Conservation (phyloP, 2,329 filamentous ascomycete genomes). For the Penicillium decumbens region DNA sequence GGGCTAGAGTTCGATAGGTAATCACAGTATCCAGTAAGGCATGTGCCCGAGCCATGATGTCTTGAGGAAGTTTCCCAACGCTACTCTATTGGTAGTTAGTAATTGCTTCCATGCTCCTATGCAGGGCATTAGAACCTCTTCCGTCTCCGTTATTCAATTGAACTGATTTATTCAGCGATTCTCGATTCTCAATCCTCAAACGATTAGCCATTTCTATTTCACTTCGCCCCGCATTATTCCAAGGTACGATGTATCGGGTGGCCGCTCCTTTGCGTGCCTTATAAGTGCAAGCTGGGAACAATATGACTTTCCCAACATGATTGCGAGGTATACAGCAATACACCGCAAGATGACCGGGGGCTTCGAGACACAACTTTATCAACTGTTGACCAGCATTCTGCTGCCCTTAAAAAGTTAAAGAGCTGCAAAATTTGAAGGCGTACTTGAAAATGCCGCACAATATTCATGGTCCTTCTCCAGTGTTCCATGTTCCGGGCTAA, state of each 20-base stretch:
- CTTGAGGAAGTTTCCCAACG: neutral
- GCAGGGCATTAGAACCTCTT: too few relatives aligned
- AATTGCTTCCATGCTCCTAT: neutral
- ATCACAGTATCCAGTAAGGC: neutral
- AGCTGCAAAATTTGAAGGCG: neutral
- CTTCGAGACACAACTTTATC: neutral
- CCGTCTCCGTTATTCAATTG: too few relatives aligned
- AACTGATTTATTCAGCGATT: too few relatives aligned
- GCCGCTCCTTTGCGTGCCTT: neutral
- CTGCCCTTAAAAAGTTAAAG: neutral
- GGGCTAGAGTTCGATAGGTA: neutral
- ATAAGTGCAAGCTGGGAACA: neutral
- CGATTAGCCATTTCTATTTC: too few relatives aligned
- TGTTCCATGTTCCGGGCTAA: too few relatives aligned
- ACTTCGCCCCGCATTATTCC: neutral
- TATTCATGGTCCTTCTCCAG: too few relatives aligned
- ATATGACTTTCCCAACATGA: neutral
- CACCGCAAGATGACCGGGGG: conserved; percentile 1
- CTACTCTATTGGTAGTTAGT: neutral
- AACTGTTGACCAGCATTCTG: too few relatives aligned
- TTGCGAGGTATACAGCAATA: conserved; percentile 2
- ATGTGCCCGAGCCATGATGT: too few relatives aligned
- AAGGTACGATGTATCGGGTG: neutral
- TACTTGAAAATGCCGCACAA: neutral
- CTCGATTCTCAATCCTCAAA: too few relatives aligned